These are phyloP conservation scores for Groenewaldozyma sp. DNA, from an alignment of 1,139 yeast species.

Conservation along the genomic window DNA sequence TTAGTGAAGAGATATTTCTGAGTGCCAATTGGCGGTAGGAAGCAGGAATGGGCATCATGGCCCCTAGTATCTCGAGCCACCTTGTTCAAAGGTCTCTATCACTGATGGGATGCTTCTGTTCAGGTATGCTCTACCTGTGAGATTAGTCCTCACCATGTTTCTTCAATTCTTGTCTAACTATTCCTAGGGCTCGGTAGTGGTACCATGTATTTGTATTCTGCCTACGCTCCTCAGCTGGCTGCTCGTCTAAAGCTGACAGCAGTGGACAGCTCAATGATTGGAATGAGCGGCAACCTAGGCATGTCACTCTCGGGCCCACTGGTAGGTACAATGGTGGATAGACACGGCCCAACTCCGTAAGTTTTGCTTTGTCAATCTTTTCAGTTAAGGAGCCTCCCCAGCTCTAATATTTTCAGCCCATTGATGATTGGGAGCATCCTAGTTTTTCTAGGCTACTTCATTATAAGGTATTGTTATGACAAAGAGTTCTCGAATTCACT, in stretches of 20 bases:
- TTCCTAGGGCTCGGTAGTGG: constrained; percentile 40
- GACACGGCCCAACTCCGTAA: constrained; percentile 38
- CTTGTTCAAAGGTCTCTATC: constrained; percentile 12
- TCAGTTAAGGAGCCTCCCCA: not conserved
- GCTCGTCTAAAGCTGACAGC: constrained; percentile 42
- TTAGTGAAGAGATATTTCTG: no score
- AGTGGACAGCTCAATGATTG: constrained; percentile 47
- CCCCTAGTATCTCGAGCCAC: not conserved
- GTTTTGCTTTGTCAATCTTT: not conserved
- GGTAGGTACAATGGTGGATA: constrained; percentile 53
- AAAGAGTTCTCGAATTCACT: constrained; percentile 17
- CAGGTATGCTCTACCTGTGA: constrained; percentile 16
- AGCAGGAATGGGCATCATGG: no score
- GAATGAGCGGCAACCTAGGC: constrained; percentile 52
- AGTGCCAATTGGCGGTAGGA: no score
- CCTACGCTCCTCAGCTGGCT: constrained; percentile 59
- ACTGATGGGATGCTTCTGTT: constrained; percentile 24
- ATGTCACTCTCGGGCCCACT: constrained; percentile 52
- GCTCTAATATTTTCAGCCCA: constrained; percentile 14
- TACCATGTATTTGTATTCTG: constrained; percentile 52
- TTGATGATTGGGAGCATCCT: constrained; percentile 24
- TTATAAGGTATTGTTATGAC: constrained; percentile 21
- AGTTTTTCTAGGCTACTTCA: constrained; percentile 26
- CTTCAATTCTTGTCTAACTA: not conserved
- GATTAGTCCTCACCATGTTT: not conserved